A percentile compares a stretch with the other conserved stretches of the same genome.
phyloP scores from a whole-genome alignment of 805 yeast genomes.

The Kodamaea restingae region DNA sequence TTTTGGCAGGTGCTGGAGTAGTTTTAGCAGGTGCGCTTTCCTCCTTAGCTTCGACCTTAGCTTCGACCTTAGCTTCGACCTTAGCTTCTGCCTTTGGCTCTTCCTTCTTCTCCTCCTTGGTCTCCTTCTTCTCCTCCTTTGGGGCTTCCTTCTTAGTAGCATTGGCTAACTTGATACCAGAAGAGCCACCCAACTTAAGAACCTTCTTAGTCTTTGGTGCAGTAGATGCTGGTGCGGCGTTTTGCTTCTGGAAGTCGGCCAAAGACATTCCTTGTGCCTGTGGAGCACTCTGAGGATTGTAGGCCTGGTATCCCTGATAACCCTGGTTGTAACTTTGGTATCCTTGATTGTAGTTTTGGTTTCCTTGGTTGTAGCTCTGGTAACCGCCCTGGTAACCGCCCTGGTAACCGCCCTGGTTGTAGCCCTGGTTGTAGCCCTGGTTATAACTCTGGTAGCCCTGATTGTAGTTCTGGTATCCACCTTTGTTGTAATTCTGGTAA shows the following conservation, averaged over 20 bases:
- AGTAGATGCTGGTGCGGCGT: slow-evolving; percentile 33
- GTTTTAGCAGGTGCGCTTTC: slow-evolving; percentile 12
- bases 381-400: slow-evolving; percentile 16
- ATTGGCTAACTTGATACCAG: slow-evolving; percentile 56
- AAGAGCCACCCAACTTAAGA: slow-evolving; percentile 61
- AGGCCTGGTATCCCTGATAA: slow-evolving; percentile 14
- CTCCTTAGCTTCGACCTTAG: slow-evolving; percentile 14
- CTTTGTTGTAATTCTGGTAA: slow-evolving; percentile 18
- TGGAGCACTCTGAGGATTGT: slow-evolving; percentile 15
- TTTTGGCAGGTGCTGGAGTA: slow-evolving; percentile 11
- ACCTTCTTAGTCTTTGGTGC: slow-evolving; percentile 60
- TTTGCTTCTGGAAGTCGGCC: slow-evolving; percentile 77
- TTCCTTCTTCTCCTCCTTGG: slow-evolving; percentile 11
- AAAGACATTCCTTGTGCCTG: slow-evolving; percentile 56
- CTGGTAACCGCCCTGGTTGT: slow-evolving; percentile 14
- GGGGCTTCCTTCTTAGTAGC: slow-evolving; percentile 29
- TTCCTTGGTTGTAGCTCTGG: slow-evolving; percentile 19
- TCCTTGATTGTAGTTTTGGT: slow-evolving; percentile 18
- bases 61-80: slow-evolving; percentile 14
- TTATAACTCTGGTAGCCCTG: slow-evolving; percentile 14
- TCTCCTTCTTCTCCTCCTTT: slow-evolving; percentile 12
- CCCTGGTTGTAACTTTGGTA: slow-evolving; percentile 16
- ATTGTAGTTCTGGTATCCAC: slow-evolving; percentile 18
- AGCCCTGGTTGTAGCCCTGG: slow-evolving; percentile 19
- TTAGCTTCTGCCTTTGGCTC: slow-evolving; percentile 6